Percentiles rank a stretch among this genome's conserved stretches.
Conservation (phyloP, 371 early-diverging fungal species). For the Circinella umbellata region DNA sequence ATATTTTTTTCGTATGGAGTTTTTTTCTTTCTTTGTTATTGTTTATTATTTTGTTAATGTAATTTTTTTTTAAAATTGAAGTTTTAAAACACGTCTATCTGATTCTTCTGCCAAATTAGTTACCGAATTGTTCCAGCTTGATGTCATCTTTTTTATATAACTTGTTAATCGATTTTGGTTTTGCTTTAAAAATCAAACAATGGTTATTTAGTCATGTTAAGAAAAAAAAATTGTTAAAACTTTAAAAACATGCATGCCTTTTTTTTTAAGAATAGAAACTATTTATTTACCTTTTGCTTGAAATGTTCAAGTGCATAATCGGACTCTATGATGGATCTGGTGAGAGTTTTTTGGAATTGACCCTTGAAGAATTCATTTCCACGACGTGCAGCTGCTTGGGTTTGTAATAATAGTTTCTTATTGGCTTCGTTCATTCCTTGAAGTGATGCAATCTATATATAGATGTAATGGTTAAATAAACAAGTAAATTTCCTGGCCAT, state of each 20-base stretch:
- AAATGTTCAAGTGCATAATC: constrained; percentile 23
- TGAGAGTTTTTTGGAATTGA: constrained; percentile 42
- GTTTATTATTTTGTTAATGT: background rate
- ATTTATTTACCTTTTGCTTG: constrained; percentile 22
- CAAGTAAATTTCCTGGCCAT: too few relatives aligned
- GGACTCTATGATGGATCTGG: constrained; percentile 27
- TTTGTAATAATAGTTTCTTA: constrained; percentile 23
- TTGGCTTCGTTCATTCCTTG: background rate
- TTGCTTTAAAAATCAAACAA: constrained; percentile 16
- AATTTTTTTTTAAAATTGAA: constrained; percentile 9
- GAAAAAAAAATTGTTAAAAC: background rate
- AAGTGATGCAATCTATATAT: constrained; percentile 2
- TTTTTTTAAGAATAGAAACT: too few relatives aligned
- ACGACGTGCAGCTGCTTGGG: constrained; percentile 29
- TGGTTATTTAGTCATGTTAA: background rate
- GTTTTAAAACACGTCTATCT: constrained; percentile 42
- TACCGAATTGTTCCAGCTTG: constrained; percentile 44
- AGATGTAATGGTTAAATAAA: too few relatives aligned
- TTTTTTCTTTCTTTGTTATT: too few relatives aligned
- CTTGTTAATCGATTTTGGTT: constrained; percentile 27
- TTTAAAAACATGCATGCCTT: background rate
- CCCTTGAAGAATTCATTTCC: constrained; percentile 38
- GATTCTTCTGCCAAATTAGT: constrained; percentile 36
- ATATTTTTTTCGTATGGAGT: too few relatives aligned
- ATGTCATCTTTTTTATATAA: constrained; percentile 36